phyloP scores from a whole-genome alignment of 2,329 filamentous ascomycete species.

The Colletotrichum godetiae region DNA sequence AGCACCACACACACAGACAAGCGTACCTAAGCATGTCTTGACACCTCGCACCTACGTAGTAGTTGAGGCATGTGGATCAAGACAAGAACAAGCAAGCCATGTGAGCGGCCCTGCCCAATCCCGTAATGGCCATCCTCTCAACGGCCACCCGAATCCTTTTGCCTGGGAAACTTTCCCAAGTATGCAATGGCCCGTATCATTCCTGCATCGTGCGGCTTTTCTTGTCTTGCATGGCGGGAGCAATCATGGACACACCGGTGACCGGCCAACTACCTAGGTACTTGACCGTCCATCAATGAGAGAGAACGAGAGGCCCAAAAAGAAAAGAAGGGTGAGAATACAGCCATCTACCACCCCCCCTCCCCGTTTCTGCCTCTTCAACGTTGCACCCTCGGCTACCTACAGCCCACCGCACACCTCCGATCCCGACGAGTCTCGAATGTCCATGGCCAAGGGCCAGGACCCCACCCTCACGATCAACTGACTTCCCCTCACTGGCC shows the following conservation, averaged over 20 bases:
- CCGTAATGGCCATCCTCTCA: neutral
- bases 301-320: neutral
- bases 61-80: slow-evolving; percentile 9
- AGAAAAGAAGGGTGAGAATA: neutral
- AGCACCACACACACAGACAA: slow-evolving; percentile 1
- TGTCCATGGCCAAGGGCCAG: slow-evolving; percentile 14
- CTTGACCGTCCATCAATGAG: slow-evolving; percentile 12
- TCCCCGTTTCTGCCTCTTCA: slow-evolving; percentile 12
- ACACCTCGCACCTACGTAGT: slow-evolving; percentile 1
- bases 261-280: slow-evolving; percentile 25
- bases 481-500: slow-evolving; percentile 33
- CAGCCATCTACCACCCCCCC: slow-evolving; percentile 2
- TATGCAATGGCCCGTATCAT: neutral
- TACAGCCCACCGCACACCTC: slow-evolving; percentile 22
- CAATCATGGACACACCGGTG: slow-evolving; percentile 23
- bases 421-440: slow-evolving; percentile 35
- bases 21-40: slow-evolving; percentile 2
- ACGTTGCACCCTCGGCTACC: slow-evolving; percentile 16
- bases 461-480: slow-evolving; percentile 33
- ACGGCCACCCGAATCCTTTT: neutral
- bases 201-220: slow-evolving; percentile 7
- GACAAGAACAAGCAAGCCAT: neutral
- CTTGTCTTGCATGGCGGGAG: slow-evolving; percentile 12
- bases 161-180: neutral
- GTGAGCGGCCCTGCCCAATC: slow-evolving; percentile 10